phyloP scores from a whole-genome alignment of 2,329 filamentous ascomycete genomes.

The Colletotrichum godetiae region DNA sequence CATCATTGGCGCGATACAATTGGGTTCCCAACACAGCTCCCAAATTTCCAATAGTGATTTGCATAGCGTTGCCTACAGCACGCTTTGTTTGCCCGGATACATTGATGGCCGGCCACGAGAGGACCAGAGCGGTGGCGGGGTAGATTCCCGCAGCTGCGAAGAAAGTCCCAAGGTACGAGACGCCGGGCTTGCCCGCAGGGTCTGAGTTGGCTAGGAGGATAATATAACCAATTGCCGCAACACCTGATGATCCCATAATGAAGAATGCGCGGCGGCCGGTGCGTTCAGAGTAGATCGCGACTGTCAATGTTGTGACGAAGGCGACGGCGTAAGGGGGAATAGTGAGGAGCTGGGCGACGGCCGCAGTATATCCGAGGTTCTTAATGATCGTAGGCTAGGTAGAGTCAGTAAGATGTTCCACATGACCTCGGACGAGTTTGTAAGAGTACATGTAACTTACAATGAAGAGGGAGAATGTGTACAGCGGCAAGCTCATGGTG shows the following conservation, averaged over 20 bases:
- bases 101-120: conserved; percentile 79
- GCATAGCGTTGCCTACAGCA: conserved; percentile 75
- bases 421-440: accelerated
- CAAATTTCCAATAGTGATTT: conserved; percentile 77
- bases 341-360: conserved; percentile 67
- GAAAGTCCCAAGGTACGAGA: conserved; percentile 71
- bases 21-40: conserved; percentile 78
- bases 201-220: conserved; percentile 65
- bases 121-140: conserved; percentile 69
- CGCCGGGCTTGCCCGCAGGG: conserved; percentile 59
- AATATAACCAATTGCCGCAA: conserved; percentile 72
- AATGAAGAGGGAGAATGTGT: conserved; percentile 67
- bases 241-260: conserved; percentile 66
- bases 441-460: conserved; percentile 43
- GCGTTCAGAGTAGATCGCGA: conserved; percentile 71
- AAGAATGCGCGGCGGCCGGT: conserved; percentile 69
- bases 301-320: conserved; percentile 66
- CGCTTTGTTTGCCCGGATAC: conserved; percentile 78
- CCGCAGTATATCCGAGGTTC: conserved; percentile 64
- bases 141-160: conserved; percentile 76
- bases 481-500: conserved; percentile 74
- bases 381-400: conserved; percentile 63
- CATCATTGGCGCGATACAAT: conserved; percentile 70
- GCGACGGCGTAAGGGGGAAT: conserved; percentile 74
- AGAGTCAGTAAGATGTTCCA: background rate